These are phyloP conservation scores for Diaporthe capsici DNA, from an alignment of 2,329 filamentous ascomycete species.

Conservation along the genomic window DNA sequence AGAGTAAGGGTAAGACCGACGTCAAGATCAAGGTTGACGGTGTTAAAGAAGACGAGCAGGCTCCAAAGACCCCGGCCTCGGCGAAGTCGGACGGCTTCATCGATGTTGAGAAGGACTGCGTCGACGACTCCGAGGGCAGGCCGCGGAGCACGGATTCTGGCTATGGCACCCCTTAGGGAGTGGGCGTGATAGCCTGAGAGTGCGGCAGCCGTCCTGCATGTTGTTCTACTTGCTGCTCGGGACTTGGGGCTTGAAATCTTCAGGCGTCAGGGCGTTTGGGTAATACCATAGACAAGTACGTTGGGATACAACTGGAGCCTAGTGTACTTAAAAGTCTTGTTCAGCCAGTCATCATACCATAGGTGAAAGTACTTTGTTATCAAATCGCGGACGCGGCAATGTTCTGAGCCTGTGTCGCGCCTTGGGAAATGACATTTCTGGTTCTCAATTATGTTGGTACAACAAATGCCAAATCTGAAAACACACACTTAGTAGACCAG, in stretches of 20 bases:
- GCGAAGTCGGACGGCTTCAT: constrained; percentile 41
- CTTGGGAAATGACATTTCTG: background rate
- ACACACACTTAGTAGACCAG: background rate
- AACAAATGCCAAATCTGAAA: background rate
- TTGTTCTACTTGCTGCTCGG: background rate
- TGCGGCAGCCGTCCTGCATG: background rate
- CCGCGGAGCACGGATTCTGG: constrained; percentile 44
- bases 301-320: background rate
- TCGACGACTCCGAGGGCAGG: constrained; percentile 22
- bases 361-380: background rate
- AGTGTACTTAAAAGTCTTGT: background rate
- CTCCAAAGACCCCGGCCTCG: constrained; percentile 1
- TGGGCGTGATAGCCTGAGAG: background rate
- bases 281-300: constrained; percentile 1
- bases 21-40: constrained; percentile 16
- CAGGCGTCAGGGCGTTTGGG: background rate
- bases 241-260: no score
- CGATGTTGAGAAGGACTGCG: constrained; percentile 42
- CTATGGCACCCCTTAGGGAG: constrained; percentile 45
- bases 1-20: constrained; percentile 39
- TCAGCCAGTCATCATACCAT: background rate
- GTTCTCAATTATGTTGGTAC: no score
- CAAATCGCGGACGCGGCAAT: no score
- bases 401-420: no score
- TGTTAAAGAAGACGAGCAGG: constrained; percentile 11